Percentiles rank a stretch among this genome's conserved stretches.
phyloP scores from a whole-genome alignment of 352 stramenopile species.

The Pythium utonaiense region DNA sequence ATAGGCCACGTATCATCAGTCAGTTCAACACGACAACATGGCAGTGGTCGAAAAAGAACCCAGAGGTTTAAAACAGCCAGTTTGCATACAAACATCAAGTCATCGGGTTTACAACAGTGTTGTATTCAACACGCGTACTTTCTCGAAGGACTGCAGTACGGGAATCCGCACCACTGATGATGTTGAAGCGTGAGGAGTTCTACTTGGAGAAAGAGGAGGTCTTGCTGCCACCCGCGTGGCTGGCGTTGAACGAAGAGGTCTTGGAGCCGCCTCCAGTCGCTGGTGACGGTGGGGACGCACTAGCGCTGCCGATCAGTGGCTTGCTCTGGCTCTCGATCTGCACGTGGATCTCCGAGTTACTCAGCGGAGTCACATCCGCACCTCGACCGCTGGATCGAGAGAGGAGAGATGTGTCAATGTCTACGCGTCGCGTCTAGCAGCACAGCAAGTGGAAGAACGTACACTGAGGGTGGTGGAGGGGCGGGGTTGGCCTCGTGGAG shows the following conservation, averaged over 20 bases:
- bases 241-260: constrained; percentile 10
- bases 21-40: constrained; percentile 9
- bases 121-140: background rate
- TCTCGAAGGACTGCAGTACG: background rate
- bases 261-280: constrained; percentile 12
- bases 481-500: constrained; percentile 55
- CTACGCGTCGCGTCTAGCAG: no score
- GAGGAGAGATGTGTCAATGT: background rate
- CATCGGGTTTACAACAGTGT: background rate
- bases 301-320: constrained; percentile 12
- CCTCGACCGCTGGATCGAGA: constrained; percentile 29
- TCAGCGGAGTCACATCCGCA: constrained; percentile 52
- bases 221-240: background rate
- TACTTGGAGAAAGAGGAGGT: constrained; percentile 22
- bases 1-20: constrained; percentile 24
- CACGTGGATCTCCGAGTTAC: constrained; percentile 64
- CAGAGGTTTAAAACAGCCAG: constrained; percentile 18
- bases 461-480: constrained; percentile 16
- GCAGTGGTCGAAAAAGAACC: constrained; percentile 23
- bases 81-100: constrained; percentile 17
- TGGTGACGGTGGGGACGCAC: background rate
- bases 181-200: background rate
- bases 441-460: no score
- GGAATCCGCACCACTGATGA: background rate
- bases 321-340: constrained; percentile 52